Evolutionary conservation across 2,329 filamentous ascomycete species (phyloP).

Genomic region (Penicillium fuscoglaucum): DNA sequence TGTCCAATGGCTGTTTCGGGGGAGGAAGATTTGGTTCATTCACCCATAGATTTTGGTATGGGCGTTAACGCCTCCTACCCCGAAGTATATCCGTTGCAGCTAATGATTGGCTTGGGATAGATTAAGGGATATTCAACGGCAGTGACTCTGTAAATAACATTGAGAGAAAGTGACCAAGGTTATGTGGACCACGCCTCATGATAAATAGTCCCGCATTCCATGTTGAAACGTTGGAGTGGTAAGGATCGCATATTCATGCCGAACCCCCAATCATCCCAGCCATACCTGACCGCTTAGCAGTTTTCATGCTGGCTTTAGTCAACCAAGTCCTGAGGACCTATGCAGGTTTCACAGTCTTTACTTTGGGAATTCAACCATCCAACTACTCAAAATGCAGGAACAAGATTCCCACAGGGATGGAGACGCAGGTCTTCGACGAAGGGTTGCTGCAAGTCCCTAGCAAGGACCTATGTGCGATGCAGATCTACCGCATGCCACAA

Average conservation of each 20-base stretch:
- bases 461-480: not conserved
- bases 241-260: not conserved
- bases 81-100: not conserved
- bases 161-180: not conserved
- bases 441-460: not conserved
- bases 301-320: not conserved
- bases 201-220: constrained; percentile 13
- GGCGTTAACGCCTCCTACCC: not conserved
- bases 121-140: not conserved
- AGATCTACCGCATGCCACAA: not conserved
- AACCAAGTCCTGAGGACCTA: not conserved
- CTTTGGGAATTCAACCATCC: not conserved
- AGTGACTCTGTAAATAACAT: not conserved
- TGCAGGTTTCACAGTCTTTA: not conserved
- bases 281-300: not conserved
- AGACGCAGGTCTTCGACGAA: not conserved
- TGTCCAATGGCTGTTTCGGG: not conserved
- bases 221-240: not conserved
- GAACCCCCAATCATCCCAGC: not conserved
- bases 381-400: not conserved
- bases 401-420: not conserved
- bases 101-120: not conserved
- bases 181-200: not conserved
- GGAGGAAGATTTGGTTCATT: not conserved
- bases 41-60: not conserved